Conservation (phyloP, 345 rosid genomes). For the Boechera retrofracta region DNA sequence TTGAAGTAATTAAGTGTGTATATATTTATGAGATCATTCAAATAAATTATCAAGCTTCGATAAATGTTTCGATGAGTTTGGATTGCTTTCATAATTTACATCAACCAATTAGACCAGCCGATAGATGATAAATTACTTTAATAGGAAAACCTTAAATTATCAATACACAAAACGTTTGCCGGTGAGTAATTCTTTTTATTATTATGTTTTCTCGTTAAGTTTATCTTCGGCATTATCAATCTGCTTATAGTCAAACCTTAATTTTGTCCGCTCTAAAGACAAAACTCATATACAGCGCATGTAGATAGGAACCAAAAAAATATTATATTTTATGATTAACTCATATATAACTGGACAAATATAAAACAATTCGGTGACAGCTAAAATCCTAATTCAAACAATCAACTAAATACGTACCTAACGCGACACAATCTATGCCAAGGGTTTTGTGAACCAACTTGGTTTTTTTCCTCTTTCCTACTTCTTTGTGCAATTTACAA, state of each 20-base stretch:
- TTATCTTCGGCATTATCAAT: constrained; percentile 33
- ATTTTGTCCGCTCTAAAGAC: constrained; percentile 35
- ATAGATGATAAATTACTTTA: constrained; percentile 28
- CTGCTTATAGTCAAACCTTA: constrained; percentile 39
- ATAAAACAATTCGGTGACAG: constrained; percentile 36
- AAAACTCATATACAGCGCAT: constrained; percentile 38
- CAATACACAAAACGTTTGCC: constrained; percentile 24
- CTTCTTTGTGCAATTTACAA: constrained; percentile 12
- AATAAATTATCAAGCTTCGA: background rate
- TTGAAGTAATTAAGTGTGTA: background rate
- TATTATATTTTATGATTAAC: constrained; percentile 9
- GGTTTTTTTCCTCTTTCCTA: constrained; percentile 37
- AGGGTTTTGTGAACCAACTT: constrained; percentile 21
- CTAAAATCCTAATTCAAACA: constrained; percentile 33
- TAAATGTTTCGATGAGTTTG: background rate
- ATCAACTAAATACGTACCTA: constrained; percentile 37
- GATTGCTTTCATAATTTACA: constrained; percentile 16
- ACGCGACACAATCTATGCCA: constrained; percentile 23
- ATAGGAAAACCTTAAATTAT: background rate
- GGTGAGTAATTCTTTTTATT: constrained; percentile 1
- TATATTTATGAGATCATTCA: background rate
- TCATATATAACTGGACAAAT: constrained; percentile 5
- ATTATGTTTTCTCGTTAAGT: constrained; percentile 11
- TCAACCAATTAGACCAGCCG: constrained; percentile 27
- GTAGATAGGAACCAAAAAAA: constrained; percentile 28